phyloP scores from a whole-genome alignment of 345 rosid genomes.

The Passiflora organensis region DNA sequence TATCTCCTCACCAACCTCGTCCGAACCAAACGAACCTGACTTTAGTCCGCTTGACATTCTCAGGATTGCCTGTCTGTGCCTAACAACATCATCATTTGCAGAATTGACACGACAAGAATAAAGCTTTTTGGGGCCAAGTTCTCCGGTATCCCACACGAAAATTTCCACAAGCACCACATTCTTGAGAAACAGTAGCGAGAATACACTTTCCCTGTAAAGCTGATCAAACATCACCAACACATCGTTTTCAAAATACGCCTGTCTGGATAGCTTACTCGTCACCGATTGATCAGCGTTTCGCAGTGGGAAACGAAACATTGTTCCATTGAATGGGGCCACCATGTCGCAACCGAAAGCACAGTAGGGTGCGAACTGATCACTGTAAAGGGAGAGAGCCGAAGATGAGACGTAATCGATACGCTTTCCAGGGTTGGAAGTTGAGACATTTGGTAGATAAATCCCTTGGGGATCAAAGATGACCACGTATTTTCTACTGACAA shows the following conservation, averaged over 20 bases:
- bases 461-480: slow-evolving; percentile 94
- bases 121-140: slow-evolving; percentile 60
- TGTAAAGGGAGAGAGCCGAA: slow-evolving; percentile 57
- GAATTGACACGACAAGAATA: slow-evolving; percentile 54
- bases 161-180: slow-evolving; percentile 67
- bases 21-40: slow-evolving; percentile 2
- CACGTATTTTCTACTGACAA: slow-evolving; percentile 79
- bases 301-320: slow-evolving; percentile 88
- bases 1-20: slow-evolving; percentile 21
- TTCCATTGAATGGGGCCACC: slow-evolving; percentile 60
- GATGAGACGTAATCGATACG: slow-evolving; percentile 75
- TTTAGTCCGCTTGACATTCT: slow-evolving; percentile 52
- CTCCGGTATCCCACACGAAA: slow-evolving; percentile 72
- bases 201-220: slow-evolving; percentile 73
- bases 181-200: slow-evolving; percentile 75
- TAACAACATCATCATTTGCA: slow-evolving; percentile 41
- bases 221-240: slow-evolving; percentile 64
- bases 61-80: slow-evolving; percentile 71
- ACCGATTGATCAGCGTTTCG: slow-evolving; percentile 74
- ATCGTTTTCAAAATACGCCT: slow-evolving; percentile 60
- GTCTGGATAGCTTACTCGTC: slow-evolving; percentile 80
- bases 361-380: slow-evolving; percentile 82
- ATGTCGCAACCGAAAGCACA: slow-evolving; percentile 91
- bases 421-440: slow-evolving; percentile 89
- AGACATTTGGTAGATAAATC: slow-evolving; percentile 71